These are phyloP conservation scores for Leccinum obscurum DNA, from an alignment of 768 basidiomycete genomes.

Conservation along the genomic window DNA sequence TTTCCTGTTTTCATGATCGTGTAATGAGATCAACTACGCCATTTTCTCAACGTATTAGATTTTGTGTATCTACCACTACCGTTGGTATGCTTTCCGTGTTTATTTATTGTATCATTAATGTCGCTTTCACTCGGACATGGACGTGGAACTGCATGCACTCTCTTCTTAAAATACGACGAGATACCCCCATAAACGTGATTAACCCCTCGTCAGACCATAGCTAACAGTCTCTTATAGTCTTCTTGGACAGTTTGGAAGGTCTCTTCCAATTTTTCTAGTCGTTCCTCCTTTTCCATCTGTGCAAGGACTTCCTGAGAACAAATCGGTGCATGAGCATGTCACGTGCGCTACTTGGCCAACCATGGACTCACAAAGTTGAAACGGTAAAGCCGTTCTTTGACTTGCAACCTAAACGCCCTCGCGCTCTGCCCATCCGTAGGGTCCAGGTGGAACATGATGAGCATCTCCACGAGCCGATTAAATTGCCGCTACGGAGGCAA, in stretches of 20 bases:
- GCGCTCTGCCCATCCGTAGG: slow-evolving; percentile 51
- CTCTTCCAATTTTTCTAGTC: slow-evolving; percentile 87
- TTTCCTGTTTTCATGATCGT: slow-evolving; percentile 27
- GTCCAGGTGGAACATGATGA: slow-evolving; percentile 73
- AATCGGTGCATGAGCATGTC: slow-evolving; percentile 3
- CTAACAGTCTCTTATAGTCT: slow-evolving; percentile 82
- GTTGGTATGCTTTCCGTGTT: slow-evolving; percentile 11
- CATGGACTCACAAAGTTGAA: slow-evolving; percentile 83
- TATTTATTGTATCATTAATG: slow-evolving; percentile 30
- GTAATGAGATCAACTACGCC: neutral
- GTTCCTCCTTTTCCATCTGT: slow-evolving; percentile 84
- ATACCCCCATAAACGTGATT: slow-evolving; percentile 6
- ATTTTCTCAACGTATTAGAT: slow-evolving; percentile 5
- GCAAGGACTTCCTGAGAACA: slow-evolving; percentile 72
- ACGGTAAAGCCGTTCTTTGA: slow-evolving; percentile 91
- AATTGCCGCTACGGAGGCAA: slow-evolving; percentile 78
- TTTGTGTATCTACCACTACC: slow-evolving; percentile 20
- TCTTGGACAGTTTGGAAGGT: slow-evolving; percentile 86
- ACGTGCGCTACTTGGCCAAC: neutral
- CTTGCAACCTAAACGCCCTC: slow-evolving; percentile 80
- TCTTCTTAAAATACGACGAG: slow-evolving; percentile 11
- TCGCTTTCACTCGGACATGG: neutral
- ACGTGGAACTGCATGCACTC: neutral
- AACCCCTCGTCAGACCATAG: slow-evolving; percentile 37
- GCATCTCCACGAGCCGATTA: slow-evolving; percentile 87